Evolutionary conservation across 106 monocot genomes (phyloP), one percentile per base, ranked within the genome.

Genomic region (Triglochin maritima): DNA sequence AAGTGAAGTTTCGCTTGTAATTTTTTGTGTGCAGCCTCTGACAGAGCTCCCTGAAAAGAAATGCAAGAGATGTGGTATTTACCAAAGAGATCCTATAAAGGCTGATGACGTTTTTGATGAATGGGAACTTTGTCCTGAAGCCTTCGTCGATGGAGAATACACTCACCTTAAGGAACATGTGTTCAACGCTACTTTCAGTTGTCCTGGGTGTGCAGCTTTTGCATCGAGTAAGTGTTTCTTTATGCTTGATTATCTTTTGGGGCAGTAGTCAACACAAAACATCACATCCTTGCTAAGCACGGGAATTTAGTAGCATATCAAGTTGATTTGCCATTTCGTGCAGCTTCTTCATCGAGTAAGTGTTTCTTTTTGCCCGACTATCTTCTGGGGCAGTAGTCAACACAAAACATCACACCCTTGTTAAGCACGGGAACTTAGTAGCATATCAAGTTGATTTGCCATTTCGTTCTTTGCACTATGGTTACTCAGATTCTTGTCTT

Each of bases 61-160:
- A 77, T 95, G 95, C 74, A 87, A 89, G 60, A 63, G 95, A 57
- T 95, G 95, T 72, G 95, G 95, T 63, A n/a, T 95, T 9, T 95
- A 90, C 62, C 85, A 95, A 63, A 48, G 42, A 66, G 87, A 90
- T 51, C 41, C 29, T 17, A 50, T 83, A 13, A 85, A 76, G 73
- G 41, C 69, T 5, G 79, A 83, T 62, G 79, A 83, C 58, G 73
- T 81, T 0, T 90, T 82, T 70, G 90, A 95, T 65, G 95, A 95
- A 70, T 95, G 95, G 95, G 95, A 95, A 64, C 65, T 95, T 50
- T 95, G 95, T 73, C 62, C 87, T 52, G 81, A 77, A 68, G 85
- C 87, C 69, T 95, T 95, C 73, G 47, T 79, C 55, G 63, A 79
- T 53, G 95, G 95, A 56, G 73, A 79, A 69, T 87, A 78, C 68